Base-by-base conservation (phyloP, 2,329 filamentous ascomycete genomes). In the Didymella glomerata region DNA sequence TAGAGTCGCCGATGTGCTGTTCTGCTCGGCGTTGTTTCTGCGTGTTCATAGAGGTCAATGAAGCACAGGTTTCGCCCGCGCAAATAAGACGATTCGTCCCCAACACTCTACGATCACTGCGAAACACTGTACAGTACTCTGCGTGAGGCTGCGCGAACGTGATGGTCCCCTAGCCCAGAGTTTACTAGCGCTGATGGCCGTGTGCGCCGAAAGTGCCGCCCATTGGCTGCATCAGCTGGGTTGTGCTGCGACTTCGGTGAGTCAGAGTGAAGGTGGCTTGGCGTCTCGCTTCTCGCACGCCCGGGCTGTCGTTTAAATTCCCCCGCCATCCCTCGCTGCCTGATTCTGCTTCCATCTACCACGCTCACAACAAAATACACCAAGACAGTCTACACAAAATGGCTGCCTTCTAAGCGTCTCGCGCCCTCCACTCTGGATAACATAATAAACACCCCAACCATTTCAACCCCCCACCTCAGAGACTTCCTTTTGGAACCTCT, bases 401-500 rank as follows among this genome's bases (percentile, higher is more conserved):
- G 76, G 75, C 75, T 75, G 75, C 67, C 74, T 77, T 76, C 63
- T 78, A 74, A 68, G 57, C 66, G 63, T 60, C 63, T 68, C 67
- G 61, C 62, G 54, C 68, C 68, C 68, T 71, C 65, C 72, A 74
- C 65, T 48, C 70, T 77, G 71, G 69, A 70, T 72, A 38, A 69
- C 60, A 38, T 56, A 67, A 65, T 40, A 68, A 56, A 65, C 56
- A 60, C 41, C 60, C 64, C 55, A 62, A 64, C 67, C 65, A 72
- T 74, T 54, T 68, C 56, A 66, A 65, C 64, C 47, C 54, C 61
- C 59, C 63, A 30, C 68, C 68, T 74, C 75, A 78, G 76, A 78
- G 74, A 57, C 75, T 77, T 76, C 76, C 74, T 69, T 74, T 64
- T 63, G 74, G 78, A 79, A 77, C 70, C 78, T 79, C 86, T 90